Evolutionary conservation across 73 alveolate genomes (phyloP).

Genomic region (Tetrahymena borealis): DNA sequence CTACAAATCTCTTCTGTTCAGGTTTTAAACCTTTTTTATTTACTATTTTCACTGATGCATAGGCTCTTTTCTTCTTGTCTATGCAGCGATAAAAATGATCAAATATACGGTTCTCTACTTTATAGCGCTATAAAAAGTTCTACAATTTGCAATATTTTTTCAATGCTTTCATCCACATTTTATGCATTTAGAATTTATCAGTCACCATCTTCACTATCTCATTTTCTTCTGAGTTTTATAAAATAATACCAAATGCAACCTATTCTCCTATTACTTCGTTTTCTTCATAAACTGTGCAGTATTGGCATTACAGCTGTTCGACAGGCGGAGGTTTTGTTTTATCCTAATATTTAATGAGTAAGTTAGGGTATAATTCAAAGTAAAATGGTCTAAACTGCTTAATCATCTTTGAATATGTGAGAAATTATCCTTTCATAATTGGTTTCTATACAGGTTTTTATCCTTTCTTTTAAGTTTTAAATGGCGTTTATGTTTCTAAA

Average conservation of each 20-base stretch:
- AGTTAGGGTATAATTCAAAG: not conserved
- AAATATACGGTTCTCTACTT: not conserved
- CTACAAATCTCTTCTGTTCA: not conserved
- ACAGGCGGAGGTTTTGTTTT: slow-evolving; percentile 1
- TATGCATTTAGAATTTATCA: not conserved
- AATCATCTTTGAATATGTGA: not conserved
- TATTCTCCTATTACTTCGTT: not conserved
- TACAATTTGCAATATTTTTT: not conserved
- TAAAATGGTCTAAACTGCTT: not conserved
- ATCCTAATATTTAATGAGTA: not conserved
- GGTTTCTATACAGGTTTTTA: not conserved
- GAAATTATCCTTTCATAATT: not conserved
- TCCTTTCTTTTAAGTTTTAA: not conserved
- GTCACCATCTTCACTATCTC: not conserved
- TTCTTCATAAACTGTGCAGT: not conserved
- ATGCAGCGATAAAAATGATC: not conserved
- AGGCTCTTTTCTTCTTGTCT: not conserved
- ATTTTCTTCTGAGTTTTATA: not conserved
- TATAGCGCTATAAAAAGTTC: not conserved
- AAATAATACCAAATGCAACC: not conserved
- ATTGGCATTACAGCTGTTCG: not conserved
- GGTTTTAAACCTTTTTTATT: not conserved
- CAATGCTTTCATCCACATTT: not conserved
- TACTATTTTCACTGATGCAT: not conserved
- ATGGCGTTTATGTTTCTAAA: not conserved